These are phyloP conservation scores for Picea glauca DNA, from an alignment of 75 land plant genomes.

Conservation along the genomic window DNA sequence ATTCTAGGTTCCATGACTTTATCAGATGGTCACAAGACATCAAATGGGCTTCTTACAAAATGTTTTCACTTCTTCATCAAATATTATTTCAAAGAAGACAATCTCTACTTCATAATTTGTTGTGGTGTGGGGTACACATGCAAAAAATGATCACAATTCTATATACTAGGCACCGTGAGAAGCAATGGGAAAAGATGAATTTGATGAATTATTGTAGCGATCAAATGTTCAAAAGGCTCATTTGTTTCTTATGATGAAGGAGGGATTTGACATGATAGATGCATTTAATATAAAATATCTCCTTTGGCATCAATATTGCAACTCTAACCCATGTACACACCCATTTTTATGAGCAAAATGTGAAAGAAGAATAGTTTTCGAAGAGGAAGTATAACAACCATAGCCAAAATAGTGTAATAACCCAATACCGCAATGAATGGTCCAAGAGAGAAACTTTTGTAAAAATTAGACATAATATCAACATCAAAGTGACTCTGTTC, in stretches of 20 bases:
- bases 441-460: conserved; percentile 86
- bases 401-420: conserved; percentile 27
- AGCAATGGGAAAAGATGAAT: conserved; percentile 99
- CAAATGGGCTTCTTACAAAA: no score
- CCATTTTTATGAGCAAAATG: no score
- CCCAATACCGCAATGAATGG: conserved; percentile 91
- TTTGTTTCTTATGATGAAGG: conserved; percentile 88
- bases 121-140: conserved; percentile 93
- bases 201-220: conserved; percentile 93
- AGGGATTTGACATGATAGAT: conserved; percentile 69
- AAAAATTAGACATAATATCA: conserved; percentile 73
- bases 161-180: conserved; percentile 86
- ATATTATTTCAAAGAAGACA: no score
- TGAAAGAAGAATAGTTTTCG: conserved; percentile 79
- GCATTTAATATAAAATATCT: conserved; percentile 92
- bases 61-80: no score
- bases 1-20: background rate
- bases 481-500: conserved; percentile 48
- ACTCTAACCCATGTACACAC: no score
- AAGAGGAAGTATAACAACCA: conserved; percentile 60
- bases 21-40: no score
- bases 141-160: conserved; percentile 94
- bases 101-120: no score
- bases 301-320: conserved; percentile 45
- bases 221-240: conserved; percentile 96